These are phyloP conservation scores for Orychophragmus violaceus DNA, from an alignment of 345 rosid species.

Conservation along the genomic window DNA sequence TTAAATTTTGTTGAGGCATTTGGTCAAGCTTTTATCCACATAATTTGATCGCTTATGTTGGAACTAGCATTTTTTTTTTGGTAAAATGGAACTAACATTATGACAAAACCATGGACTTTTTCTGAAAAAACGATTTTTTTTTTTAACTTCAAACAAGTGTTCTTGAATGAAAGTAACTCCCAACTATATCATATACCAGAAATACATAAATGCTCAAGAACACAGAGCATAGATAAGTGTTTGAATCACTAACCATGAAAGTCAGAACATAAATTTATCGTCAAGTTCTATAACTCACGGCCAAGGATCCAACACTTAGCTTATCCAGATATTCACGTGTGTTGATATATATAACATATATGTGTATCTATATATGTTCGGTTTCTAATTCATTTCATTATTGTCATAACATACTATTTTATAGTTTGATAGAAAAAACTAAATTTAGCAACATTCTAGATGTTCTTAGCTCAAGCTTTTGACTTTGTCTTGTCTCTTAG, in stretches of 20 bases:
- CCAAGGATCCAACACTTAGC: slow-evolving; percentile 1
- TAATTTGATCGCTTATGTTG: too few species aligned
- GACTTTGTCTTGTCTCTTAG: slow-evolving; percentile 6
- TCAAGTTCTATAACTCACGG: slow-evolving; percentile 3
- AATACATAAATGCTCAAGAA: background rate
- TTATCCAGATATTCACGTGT: slow-evolving; percentile 1
- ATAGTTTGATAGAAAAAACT: background rate
- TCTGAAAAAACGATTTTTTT: background rate
- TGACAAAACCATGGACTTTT: background rate
- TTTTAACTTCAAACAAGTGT: background rate
- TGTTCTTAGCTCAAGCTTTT: slow-evolving; percentile 7
- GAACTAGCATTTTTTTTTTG: too few species aligned
- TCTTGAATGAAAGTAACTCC: too few species aligned
- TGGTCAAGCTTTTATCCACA: too few species aligned
- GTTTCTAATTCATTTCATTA: too few species aligned
- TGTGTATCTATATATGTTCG: too few species aligned
- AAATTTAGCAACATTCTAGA: background rate
- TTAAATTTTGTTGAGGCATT: too few species aligned
- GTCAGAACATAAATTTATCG: background rate
- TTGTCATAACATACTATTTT: background rate
- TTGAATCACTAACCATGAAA: background rate
- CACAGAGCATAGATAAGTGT: background rate
- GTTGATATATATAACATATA: background rate
- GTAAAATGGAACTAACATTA: too few species aligned
- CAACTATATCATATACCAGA: background rate